phyloP scores from a whole-genome alignment of 2,329 filamentous ascomycete species.

The Elsinoe australis region DNA sequence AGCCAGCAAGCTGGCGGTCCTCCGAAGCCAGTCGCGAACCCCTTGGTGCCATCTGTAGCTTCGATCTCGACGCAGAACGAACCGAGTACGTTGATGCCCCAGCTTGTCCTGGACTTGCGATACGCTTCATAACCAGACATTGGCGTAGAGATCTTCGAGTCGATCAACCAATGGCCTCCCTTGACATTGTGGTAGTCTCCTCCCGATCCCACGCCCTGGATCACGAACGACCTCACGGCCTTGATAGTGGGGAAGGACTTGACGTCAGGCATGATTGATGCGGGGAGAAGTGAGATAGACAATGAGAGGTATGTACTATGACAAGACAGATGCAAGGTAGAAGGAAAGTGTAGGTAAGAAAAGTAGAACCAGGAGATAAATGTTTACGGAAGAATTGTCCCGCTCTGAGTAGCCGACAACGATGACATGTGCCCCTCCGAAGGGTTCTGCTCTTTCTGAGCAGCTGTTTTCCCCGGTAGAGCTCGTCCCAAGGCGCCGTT shows the following conservation, averaged over 20 bases:
- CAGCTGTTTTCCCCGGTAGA: not conserved
- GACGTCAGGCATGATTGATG: slow-evolving; percentile 33
- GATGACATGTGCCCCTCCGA: slow-evolving; percentile 7
- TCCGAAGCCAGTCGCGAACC: slow-evolving; percentile 89
- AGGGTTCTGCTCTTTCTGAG: not conserved
- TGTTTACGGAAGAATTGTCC: slow-evolving; percentile 11
- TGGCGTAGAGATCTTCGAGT: slow-evolving; percentile 84
- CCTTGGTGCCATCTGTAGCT: slow-evolving; percentile 81
- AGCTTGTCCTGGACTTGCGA: slow-evolving; percentile 77
- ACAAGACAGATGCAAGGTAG: slow-evolving; percentile 9
- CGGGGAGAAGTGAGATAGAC: slow-evolving; percentile 17
- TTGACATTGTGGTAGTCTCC: slow-evolving; percentile 92
- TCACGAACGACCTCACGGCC: slow-evolving; percentile 64
- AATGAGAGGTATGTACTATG: not conserved
- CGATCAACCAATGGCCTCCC: slow-evolving; percentile 68
- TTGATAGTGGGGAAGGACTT: slow-evolving; percentile 66
- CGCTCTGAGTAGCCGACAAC: slow-evolving; percentile 2
- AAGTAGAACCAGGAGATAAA: not conserved
- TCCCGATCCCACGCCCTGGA: slow-evolving; percentile 56
- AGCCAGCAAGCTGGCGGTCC: slow-evolving; percentile 92
- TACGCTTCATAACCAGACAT: slow-evolving; percentile 88
- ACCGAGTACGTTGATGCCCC: slow-evolving; percentile 91
- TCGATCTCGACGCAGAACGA: slow-evolving; percentile 89
- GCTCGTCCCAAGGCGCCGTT: not conserved
- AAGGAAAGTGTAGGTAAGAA: not conserved